Base-by-base conservation (phyloP, 257 asterid species). In the Solanum pinnatisectum region DNA sequence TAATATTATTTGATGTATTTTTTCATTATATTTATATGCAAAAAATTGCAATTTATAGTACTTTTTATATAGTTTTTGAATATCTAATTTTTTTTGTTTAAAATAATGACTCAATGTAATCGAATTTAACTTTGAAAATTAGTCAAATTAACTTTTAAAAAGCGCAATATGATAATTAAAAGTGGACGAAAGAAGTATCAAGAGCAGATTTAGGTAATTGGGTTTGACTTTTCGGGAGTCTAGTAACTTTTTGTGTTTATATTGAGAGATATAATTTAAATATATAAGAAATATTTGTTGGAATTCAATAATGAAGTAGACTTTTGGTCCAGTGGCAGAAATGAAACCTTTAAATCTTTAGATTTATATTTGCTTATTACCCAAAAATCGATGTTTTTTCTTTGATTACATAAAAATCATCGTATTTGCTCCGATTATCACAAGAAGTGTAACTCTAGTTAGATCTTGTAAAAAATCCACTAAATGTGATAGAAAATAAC, bases 121-220 rank as follows among this genome's bases (percentile, higher is more conserved):
- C 8, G 1, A 49, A 49, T 49, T 49, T 15, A 49, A 49, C 0
- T 49, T 49, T 49, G 3, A 49, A 49, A 49, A 49, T 14, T 14
- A 15, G 0, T 49, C 8, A 49, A 49, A 49, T 14, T 15, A 0
- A 14, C 0, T 49, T 49, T 49, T 0, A 0, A 49, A 49, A 49
- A 49, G 0, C 0, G 8, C 0, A 49, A 49, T 1, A 49, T 15
- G 3, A 49, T 0, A 49, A 49, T 46, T 49, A 49, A 49, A 15
- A 49, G 1, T 49, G 22, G 0, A 49, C 22, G 60, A 49, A 2
- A 0, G 0, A 0, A 13, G 22, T 15, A 49, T 49, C 13, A 3
- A 22, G 68, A 0, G 67, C 12, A 3, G 27, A 60, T 60, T 9
- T 60, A 60, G 27, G 68, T 22, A 23, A 60, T 60, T 22, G 68